Conservation (phyloP, 1,139 yeast genomes). For the Diutina rugosa region DNA sequence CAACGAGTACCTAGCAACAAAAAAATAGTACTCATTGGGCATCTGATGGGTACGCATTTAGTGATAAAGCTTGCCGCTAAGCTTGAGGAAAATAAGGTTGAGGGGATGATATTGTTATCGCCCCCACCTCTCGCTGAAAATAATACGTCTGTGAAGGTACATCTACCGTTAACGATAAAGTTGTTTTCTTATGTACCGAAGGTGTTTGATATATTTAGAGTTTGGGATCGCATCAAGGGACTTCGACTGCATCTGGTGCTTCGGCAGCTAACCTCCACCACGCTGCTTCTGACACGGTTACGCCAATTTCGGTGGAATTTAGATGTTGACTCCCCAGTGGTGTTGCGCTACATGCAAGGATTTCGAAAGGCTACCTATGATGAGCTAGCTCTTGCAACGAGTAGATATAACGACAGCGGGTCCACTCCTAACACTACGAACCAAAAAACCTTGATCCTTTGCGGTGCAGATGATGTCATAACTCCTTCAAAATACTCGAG, state of each 20-base stretch:
- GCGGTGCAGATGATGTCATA: conserved; percentile 46
- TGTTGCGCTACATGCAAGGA: conserved; percentile 41
- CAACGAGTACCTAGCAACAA: conserved; percentile 27
- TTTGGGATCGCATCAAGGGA: conserved; percentile 53
- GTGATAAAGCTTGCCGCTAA: conserved; percentile 33
- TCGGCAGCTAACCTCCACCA: conserved; percentile 30
- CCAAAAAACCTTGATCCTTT: conserved; percentile 35
- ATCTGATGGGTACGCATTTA: conserved; percentile 64
- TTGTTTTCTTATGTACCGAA: conserved; percentile 30
- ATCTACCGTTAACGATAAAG: conserved; percentile 9
- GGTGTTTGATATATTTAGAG: conserved; percentile 41
- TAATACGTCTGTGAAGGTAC: conserved; percentile 3
- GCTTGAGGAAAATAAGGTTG: conserved; percentile 27
- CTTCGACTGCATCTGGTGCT: conserved; percentile 42
- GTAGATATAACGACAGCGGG: conserved; percentile 19
- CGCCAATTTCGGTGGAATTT: conserved; percentile 63
- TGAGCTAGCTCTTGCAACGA: conserved; percentile 30
- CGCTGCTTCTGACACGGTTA: conserved; percentile 27
- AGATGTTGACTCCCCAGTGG: conserved; percentile 42
- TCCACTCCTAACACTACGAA: conserved; percentile 12
- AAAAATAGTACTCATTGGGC: conserved; percentile 51
- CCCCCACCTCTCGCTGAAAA: conserved; percentile 28
- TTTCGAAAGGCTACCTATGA: conserved; percentile 27
- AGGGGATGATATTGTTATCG: conserved; percentile 35
- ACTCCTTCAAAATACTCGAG: conserved; percentile 31